A percentile compares a stretch with the other conserved stretches of the same genome.
Evolutionary conservation across 768 basidiomycete genomes (phyloP).

Genomic region (Omphalotus guepiniiformis): DNA sequence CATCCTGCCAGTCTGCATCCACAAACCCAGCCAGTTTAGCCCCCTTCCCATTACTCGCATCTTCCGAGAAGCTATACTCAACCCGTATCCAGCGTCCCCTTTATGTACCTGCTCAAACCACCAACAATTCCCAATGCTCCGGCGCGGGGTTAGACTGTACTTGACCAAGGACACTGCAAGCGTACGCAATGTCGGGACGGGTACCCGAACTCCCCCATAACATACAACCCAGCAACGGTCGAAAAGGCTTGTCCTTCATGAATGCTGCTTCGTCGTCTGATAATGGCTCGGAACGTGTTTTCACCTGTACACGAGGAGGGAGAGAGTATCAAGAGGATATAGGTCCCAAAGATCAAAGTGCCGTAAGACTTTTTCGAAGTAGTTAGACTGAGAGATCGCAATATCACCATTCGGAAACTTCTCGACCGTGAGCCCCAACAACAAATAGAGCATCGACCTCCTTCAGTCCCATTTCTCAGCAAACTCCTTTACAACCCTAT

Average conservation of each 20-base stretch:
- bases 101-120: not conserved
- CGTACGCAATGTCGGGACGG: not conserved
- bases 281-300: not conserved
- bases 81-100: too few relatives aligned
- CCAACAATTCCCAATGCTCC: not conserved
- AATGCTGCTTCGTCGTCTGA: not conserved
- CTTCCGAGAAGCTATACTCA: too few relatives aligned
- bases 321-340: not conserved
- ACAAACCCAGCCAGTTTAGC: conserved; percentile 14
- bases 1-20: conserved; percentile 29
- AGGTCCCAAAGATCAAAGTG: conserved; percentile 3
- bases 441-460: not conserved
- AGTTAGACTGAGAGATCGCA: not conserved
- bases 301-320: not conserved
- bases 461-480: not conserved
- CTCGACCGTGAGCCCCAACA: not conserved
- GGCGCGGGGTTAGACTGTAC: not conserved
- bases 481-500: not conserved
- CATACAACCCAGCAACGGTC: not conserved
- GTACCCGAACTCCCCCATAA: not conserved
- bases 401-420: not conserved
- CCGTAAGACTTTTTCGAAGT: not conserved
- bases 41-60: too few relatives aligned
- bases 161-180: not conserved
- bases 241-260: not conserved